Evolutionary conservation across 78 protist species (phyloP), one percentile per base, ranked within the genome.

Genomic region (Tieghemostelium lacteum): DNA sequence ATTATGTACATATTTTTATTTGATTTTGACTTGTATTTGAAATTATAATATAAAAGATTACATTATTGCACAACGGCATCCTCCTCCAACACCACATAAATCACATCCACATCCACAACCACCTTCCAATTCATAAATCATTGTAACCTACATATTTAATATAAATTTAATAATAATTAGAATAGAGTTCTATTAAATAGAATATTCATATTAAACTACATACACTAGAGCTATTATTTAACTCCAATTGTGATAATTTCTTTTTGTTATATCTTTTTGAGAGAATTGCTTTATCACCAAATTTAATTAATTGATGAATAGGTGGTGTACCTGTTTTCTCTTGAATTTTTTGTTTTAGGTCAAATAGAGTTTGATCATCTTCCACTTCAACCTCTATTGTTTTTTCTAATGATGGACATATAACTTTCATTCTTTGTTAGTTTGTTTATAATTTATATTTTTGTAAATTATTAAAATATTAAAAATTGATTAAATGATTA

Each of bases 251-350:
- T 19, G 63, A 57, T n/a, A 57, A 19, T 16, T 57, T 57, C 17
- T 57, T 57, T 57, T 57, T 57, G 14, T 57, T 16, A 16, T 57
- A 19, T 57, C 63, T 57, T 57, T 57, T 57, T 7, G 63, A 57
- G 4, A 57, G 14, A 19, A 57, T 16, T 16, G 6, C 14, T n/a
- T 16, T 57, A 57, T n/a, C 63, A 5, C 14, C 63, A 57, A 57
- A 57, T 57, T 16, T 16, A 57, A 57, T 16, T 16, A 57, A 16
- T 57, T 57, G 63, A 57, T 57, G 63, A 57, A n/a, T 16, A 19
- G 63, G 63, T 57, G 63, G 63, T 4, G 63, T 57, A n/a, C 63
- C 63, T 19, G 63, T 57, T 57, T 57, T 57, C 7, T 57, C 63
- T 19, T 19, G 14, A n/a, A 57, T 57, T 7, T 57, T 7, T n/a